Base-by-base conservation (phyloP, 1,139 yeast species). In the Magnusiomyces sp. region DNA sequence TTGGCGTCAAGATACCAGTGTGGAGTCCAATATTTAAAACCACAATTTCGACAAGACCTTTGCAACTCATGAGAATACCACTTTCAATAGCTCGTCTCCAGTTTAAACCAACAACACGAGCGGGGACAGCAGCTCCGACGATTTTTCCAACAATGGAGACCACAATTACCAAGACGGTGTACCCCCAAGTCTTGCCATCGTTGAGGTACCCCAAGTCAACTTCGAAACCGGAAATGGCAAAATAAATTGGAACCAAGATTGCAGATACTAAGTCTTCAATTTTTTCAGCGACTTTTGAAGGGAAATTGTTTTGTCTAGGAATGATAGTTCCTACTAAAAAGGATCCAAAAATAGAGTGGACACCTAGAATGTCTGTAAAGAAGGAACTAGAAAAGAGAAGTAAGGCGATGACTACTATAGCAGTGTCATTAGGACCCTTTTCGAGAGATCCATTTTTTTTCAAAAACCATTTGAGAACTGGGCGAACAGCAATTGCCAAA, bases 21-120 rank as follows among this genome's bases (percentile, higher is more conserved):
- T 77, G 79, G 52, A 83, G 72, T 50, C 95, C 95, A 44, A 83
- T 80, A 45, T 79, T 80, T 55, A 85, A 71, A 23, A 84, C 94
- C 46, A 85, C 90, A 60, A 85, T 55, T 43, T 59, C 62, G 33
- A 83, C 90, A 56, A 83, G 83, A 66, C 95, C 95, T 64, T 85
- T 85, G 72, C 95, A 85, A 10, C 90, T 83, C 92, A 85, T 84
- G 58, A 85, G 72, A n/a, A 83, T 76, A 49, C 94, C 94, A 36
- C 83, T 90, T 1, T 89, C 74, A 36, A 81, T 64, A 1, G 88
- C 77, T 62, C 84, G 92, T 59, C 88, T 75, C 83, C 84, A 81
- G 46, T 73, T 71, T 47, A 84, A 67, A 2, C 83, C 84, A 61
- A 75, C 75, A 39, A 78, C 57, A 57, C 73, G 79, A 1, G 89